phyloP scores from a whole-genome alignment of 805 yeast genomes.

The Wickerhamomyces silvicola region DNA sequence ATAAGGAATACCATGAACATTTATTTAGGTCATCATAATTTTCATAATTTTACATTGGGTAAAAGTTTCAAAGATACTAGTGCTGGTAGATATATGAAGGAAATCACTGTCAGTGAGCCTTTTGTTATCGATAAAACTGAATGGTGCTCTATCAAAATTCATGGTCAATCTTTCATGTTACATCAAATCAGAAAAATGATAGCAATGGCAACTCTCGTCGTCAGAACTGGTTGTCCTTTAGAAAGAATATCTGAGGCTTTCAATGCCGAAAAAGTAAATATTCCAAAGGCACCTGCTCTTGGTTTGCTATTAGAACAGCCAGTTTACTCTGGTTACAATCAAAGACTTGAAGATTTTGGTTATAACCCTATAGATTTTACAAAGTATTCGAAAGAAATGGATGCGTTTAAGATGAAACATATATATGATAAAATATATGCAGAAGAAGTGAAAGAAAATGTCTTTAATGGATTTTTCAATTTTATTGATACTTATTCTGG shows the following conservation, averaged over 20 bases:
- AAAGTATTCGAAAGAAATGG: constrained; percentile 62
- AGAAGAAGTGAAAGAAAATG: constrained; percentile 84
- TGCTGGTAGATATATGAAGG: constrained; percentile 76
- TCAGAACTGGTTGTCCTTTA: constrained; percentile 81
- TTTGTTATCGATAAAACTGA: constrained; percentile 90
- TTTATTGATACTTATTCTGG: constrained; percentile 80
- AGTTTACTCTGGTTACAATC: constrained; percentile 80
- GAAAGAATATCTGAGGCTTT: constrained; percentile 75
- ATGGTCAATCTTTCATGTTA: constrained; percentile 97
- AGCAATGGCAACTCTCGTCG: constrained; percentile 83
- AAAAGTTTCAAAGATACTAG: constrained; percentile 79
- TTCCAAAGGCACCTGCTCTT: constrained; percentile 96
- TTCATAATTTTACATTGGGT: constrained; percentile 85
- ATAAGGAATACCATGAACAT: constrained; percentile 64
- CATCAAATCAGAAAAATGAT: constrained; percentile 98
- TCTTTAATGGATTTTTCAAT: constrained; percentile 84
- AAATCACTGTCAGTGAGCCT: constrained; percentile 76
- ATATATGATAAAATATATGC: constrained; percentile 90
- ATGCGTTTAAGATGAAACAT: constrained; percentile 76
- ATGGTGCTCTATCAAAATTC: constrained; percentile 93
- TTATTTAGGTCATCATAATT: constrained; percentile 86
- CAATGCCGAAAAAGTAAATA: constrained; percentile 65
- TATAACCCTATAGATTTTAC: constrained; percentile 69
- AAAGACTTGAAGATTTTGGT: constrained; percentile 64
- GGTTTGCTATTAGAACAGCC: constrained; percentile 90